A percentile compares a stretch with the other conserved stretches of the same genome.
Evolutionary conservation across 2,329 filamentous ascomycete species (phyloP).

Genomic region (Venturiaceae sp.): DNA sequence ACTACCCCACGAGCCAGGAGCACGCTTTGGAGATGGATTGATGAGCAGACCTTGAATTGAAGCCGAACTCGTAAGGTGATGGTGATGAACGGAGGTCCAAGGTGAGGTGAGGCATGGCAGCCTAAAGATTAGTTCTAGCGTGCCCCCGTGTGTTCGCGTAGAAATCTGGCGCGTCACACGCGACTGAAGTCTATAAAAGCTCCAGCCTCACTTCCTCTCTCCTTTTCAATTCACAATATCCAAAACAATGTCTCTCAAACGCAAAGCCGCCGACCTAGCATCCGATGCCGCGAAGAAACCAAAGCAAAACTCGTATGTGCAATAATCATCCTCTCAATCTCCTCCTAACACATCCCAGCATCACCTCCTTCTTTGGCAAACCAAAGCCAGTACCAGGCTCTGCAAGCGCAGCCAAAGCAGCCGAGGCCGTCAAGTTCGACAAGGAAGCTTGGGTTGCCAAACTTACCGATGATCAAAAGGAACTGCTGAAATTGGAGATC

Average conservation of each 20-base stretch:
- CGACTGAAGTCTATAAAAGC: no score
- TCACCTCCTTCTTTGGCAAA: slow-evolving; percentile 79
- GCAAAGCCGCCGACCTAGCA: slow-evolving; percentile 35
- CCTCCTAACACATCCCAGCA: slow-evolving; percentile 37
- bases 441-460: slow-evolving; percentile 82
- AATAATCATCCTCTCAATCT: no score
- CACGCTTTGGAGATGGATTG: no score
- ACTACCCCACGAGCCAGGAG: no score
- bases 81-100: no score
- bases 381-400: slow-evolving; percentile 42
- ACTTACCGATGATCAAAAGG: slow-evolving; percentile 71
- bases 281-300: slow-evolving; percentile 38
- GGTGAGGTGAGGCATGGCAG: no score
- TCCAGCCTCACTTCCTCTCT: background rate
- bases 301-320: slow-evolving; percentile 44
- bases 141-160: no score
- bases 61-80: no score
- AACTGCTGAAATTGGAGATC: slow-evolving; percentile 80
- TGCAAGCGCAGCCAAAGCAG: slow-evolving; percentile 15
- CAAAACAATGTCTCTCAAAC: slow-evolving; percentile 39
- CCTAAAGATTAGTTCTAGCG: no score
- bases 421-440: slow-evolving; percentile 54
- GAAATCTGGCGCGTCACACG: no score
- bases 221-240: background rate
- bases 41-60: no score